Evolutionary conservation across 1,284 basidiomycete species (phyloP).

Genomic region (Lignosus rhinocerotis): DNA sequence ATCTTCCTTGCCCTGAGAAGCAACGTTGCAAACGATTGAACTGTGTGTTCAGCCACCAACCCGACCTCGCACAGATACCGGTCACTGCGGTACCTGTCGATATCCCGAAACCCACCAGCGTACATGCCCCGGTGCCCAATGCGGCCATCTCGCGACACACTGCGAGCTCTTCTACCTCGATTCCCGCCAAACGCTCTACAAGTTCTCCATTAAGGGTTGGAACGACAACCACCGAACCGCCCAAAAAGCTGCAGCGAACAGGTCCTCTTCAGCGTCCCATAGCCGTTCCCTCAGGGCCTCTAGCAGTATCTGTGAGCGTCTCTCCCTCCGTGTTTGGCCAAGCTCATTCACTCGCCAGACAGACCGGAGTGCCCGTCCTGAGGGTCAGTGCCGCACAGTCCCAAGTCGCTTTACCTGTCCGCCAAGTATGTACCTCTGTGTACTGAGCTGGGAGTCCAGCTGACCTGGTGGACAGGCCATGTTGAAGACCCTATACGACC

Average conservation of each 20-base stretch:
- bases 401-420: slow-evolving; percentile 63
- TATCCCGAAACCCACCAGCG: slow-evolving; percentile 27
- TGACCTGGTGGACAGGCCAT: slow-evolving; percentile 47
- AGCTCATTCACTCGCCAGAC: neutral
- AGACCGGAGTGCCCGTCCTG: slow-evolving; percentile 70
- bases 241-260: slow-evolving; percentile 59
- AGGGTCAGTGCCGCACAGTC: slow-evolving; percentile 64
- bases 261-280: slow-evolving; percentile 41
- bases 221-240: slow-evolving; percentile 44
- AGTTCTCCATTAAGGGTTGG: slow-evolving; percentile 22
- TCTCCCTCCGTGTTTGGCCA: neutral
- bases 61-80: slow-evolving; percentile 38
- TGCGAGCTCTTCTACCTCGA: slow-evolving; percentile 14
- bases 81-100: slow-evolving; percentile 42
- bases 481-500: slow-evolving; percentile 71
- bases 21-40: slow-evolving; percentile 46
- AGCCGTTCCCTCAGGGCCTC: slow-evolving; percentile 42
- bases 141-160: slow-evolving; percentile 11
- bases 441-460: neutral
- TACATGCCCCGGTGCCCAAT: slow-evolving; percentile 11
- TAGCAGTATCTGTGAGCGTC: slow-evolving; percentile 37
- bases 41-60: slow-evolving; percentile 68
- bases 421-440: slow-evolving; percentile 53
- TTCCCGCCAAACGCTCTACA: slow-evolving; percentile 36
- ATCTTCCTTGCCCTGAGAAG: slow-evolving; percentile 62